These are phyloP conservation scores for Henckelia pumila DNA, from an alignment of 257 asterid genomes.

Conservation along the genomic window DNA sequence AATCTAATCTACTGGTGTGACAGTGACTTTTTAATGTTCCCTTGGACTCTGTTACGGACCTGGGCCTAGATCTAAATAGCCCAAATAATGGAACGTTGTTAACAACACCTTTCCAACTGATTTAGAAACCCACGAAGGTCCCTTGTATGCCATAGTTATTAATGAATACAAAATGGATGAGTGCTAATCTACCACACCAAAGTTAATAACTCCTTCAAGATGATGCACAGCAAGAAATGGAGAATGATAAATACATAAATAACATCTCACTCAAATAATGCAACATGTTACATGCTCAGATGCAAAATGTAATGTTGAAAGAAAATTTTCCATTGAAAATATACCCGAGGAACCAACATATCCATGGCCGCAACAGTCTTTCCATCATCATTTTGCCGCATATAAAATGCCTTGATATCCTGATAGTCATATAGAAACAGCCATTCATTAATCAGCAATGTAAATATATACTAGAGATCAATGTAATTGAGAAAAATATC, in stretches of 20 bases:
- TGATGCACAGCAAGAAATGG: conserved; percentile 7
- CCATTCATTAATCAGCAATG: conserved; percentile 22
- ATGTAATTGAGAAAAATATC: conserved; percentile 10
- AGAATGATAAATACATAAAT: not conserved
- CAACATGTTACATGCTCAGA: not conserved
- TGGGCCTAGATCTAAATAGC: too few relatives aligned
- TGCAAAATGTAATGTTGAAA: conserved; percentile 1
- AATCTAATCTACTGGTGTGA: too few relatives aligned
- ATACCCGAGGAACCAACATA: conserved; percentile 99
- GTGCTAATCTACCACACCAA: not conserved
- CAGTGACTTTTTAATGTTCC: too few relatives aligned
- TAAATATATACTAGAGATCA: not conserved
- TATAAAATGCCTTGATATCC: conserved; percentile 96
- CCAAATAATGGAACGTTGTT: too few relatives aligned
- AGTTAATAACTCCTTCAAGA: not conserved
- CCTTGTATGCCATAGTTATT: not conserved
- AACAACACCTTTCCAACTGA: too few relatives aligned
- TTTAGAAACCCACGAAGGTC: too few relatives aligned
- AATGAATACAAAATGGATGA: not conserved
- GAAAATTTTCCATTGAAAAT: conserved; percentile 4
- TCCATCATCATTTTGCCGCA: conserved; percentile 95
- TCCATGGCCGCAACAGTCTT: conserved; percentile 99
- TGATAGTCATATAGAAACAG: conserved; percentile 34
- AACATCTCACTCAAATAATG: conserved; percentile 9
- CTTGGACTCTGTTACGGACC: too few relatives aligned